Percentiles rank a stretch among this genome's conserved stretches.
These are phyloP conservation scores for Parmales sp. DNA, from an alignment of 108 stramenopile genomes.

Conservation along the genomic window DNA sequence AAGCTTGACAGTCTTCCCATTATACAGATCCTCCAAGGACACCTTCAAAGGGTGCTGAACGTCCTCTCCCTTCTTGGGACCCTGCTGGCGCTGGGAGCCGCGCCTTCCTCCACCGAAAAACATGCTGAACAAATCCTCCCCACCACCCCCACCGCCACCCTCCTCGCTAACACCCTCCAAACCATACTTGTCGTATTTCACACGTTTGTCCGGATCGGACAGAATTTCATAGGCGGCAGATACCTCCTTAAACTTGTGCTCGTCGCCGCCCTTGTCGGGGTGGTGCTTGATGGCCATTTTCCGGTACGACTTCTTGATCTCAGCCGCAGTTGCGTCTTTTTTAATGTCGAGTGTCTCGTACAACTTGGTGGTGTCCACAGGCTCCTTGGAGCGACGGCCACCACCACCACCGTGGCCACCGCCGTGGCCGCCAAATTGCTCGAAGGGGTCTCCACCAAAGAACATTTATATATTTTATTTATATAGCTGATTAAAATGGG, in stretches of 20 bases:
- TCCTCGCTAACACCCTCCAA: slow-evolving; percentile 69
- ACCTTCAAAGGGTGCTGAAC: slow-evolving; percentile 89
- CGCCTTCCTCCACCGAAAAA: slow-evolving; percentile 85
- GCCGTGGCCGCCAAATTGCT: slow-evolving; percentile 51
- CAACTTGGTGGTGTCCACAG: slow-evolving; percentile 67
- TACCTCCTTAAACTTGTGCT: slow-evolving; percentile 83
- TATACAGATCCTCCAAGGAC: slow-evolving; percentile 92
- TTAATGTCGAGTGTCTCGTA: slow-evolving; percentile 69
- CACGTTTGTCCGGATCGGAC: slow-evolving; percentile 71
- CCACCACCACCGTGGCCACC: slow-evolving; percentile 42
- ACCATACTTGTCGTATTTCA: slow-evolving; percentile 78
- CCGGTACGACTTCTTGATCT: slow-evolving; percentile 80
- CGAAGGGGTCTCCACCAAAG: slow-evolving; percentile 73
- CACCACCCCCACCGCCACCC: slow-evolving; percentile 40
- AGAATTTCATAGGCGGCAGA: slow-evolving; percentile 79
- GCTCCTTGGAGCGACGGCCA: slow-evolving; percentile 27
- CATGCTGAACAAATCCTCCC: slow-evolving; percentile 85
- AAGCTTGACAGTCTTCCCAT: slow-evolving; percentile 91
- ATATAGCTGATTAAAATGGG: background rate
- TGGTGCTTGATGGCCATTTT: slow-evolving; percentile 73
- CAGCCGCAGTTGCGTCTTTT: slow-evolving; percentile 56
- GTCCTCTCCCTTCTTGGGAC: slow-evolving; percentile 82
- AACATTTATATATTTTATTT: slow-evolving; percentile 34
- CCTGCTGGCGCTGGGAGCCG: slow-evolving; percentile 37
- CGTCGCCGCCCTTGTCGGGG: slow-evolving; percentile 83